Percentiles rank a stretch among this genome's conserved stretches.
phyloP scores from a whole-genome alignment of 2,329 filamentous ascomycete species.

The Talaromyces sp. region DNA sequence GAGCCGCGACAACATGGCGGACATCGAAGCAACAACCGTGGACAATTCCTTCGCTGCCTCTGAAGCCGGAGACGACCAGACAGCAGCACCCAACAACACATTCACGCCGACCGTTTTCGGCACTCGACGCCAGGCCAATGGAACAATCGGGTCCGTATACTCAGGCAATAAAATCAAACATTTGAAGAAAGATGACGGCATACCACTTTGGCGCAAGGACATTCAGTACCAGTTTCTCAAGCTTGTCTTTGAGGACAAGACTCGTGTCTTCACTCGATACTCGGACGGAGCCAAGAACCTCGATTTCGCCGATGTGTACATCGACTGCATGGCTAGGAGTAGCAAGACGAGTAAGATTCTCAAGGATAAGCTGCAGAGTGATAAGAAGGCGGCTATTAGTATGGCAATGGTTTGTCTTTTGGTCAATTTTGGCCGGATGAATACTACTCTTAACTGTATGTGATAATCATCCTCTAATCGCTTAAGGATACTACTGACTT shows the following conservation, averaged over 20 bases:
- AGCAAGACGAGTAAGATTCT: conserved; percentile 99
- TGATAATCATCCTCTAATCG: conserved; percentile 12
- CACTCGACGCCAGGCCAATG: conserved; percentile 58
- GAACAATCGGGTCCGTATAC: conserved; percentile 61
- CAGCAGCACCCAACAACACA: conserved; percentile 27
- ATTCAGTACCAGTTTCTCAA: conserved; percentile 62
- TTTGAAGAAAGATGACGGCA: conserved; percentile 63
- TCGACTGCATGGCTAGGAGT: conserved; percentile 96
- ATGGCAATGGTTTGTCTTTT: conserved; percentile 99
- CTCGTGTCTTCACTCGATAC: conserved; percentile 78
- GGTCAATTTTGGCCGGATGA: conserved; percentile 97
- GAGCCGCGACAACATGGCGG: conserved; percentile 25
- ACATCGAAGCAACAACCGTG: conserved; percentile 28
- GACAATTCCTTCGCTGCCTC: conserved; percentile 34
- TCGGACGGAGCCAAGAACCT: conserved; percentile 72
- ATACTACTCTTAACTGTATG: conserved; percentile 94
- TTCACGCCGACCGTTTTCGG: conserved; percentile 40
- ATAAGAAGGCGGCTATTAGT: conserved; percentile 84
- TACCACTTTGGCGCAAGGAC: conserved; percentile 62
- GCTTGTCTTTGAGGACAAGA: conserved; percentile 58
- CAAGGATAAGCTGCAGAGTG: conserved; percentile 90
- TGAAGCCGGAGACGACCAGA: conserved; percentile 33
- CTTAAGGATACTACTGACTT: neutral
- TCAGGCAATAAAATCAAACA: conserved; percentile 64
- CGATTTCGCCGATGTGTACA: conserved; percentile 90